Evolutionary conservation across 805 yeast genomes (phyloP), one percentile per base, ranked within the genome.

Genomic region (Yarrowia bubula): DNA sequence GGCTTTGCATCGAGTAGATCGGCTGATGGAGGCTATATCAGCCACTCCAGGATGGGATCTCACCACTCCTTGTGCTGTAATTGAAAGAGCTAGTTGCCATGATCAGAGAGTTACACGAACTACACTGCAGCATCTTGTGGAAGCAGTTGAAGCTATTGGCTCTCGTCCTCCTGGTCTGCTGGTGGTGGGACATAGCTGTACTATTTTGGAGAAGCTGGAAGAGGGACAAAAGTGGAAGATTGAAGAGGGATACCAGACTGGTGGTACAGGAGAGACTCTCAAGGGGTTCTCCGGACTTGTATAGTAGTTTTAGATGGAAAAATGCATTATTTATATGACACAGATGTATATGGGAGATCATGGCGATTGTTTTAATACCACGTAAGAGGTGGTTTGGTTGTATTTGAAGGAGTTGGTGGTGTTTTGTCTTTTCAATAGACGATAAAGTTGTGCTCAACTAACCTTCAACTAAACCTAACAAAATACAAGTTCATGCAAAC

Each of bases 121-220:
- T 0, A 82, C 84, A 0, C 76, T 93, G 48, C 79, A 80, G 61
- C 77, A 87, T 68, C 84, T 91, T 1, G 87, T 88, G 0, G 86
- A 81, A 47, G 96, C 95, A 1, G 84, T 91, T 1, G 87, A 87
- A 68, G 83, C 83, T 33, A 82, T 85, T 48, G 98, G 97, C 0
- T 86, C 95, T 11, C 80, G 97, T 68, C 98, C 98, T 0, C 98
- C 98, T 0, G 98, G 98, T 0, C 78, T 93, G 64, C 78, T 93
- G 46, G 87, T 93, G 2, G 83, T 90, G 1, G 98, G 98, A 0
- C 79, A 82, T 68, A 87, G 93, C 0, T 92, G 97, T 69, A 81
- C 81, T 10, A 86, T 85, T 0, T 73, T 85, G 15, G 70, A 71
- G 35, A 67, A 70, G 35, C 46, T 70, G 4, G 64, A 70, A 0